A percentile compares a stretch with the other conserved stretches of the same genome.
These are phyloP conservation scores for Populus davidiana DNA, from an alignment of 345 rosid species.

Conservation along the genomic window DNA sequence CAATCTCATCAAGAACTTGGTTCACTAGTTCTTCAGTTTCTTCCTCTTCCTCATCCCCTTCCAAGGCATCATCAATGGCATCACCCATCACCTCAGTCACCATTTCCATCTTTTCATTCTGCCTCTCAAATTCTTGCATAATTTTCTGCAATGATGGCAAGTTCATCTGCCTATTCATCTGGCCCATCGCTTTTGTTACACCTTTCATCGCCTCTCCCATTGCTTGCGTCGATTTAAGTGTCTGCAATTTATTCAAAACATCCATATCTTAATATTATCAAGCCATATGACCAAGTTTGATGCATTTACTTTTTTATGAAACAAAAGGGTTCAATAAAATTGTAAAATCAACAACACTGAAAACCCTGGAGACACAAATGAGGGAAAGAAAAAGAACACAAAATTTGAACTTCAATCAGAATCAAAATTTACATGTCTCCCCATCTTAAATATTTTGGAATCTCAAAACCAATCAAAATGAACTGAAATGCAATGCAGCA, in stretches of 20 bases:
- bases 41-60: constrained; percentile 92
- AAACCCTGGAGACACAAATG: background rate
- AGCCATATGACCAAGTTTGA: background rate
- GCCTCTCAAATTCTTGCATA: constrained; percentile 87
- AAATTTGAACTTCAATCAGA: background rate
- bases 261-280: background rate
- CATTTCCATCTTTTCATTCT: constrained; percentile 95
- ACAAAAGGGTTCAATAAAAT: background rate
- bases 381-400: background rate
- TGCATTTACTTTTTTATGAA: background rate
- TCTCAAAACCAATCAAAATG: background rate
- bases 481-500: background rate
- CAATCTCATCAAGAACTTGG: constrained; percentile 92
- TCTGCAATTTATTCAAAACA: constrained; percentile 31
- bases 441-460: background rate
- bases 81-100: constrained; percentile 83
- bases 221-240: constrained; percentile 84
- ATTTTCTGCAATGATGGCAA: constrained; percentile 81
- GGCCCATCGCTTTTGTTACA: constrained; percentile 94
- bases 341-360: background rate
- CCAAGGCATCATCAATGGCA: constrained; percentile 85
- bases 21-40: constrained; percentile 85
- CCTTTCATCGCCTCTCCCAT: constrained; percentile 98
- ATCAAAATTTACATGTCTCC: background rate
- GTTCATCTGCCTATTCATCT: constrained; percentile 92